A percentile compares a stretch with the other conserved stretches of the same genome.
These are phyloP conservation scores for Cicer chorassanicum DNA, from an alignment of 306 rosid species.

Conservation along the genomic window DNA sequence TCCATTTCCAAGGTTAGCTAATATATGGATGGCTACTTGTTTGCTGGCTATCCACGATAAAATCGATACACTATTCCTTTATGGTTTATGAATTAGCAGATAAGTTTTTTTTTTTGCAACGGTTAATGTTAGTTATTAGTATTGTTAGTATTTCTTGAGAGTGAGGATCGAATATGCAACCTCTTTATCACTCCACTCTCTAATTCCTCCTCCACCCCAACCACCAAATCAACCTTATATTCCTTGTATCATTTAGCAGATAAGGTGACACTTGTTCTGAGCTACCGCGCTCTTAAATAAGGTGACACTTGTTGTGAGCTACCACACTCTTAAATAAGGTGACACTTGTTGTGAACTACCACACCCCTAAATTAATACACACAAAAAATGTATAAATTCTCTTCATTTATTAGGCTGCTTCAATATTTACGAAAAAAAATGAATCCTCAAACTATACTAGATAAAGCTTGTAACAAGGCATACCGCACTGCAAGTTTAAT, in stretches of 20 bases:
- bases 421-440: neutral
- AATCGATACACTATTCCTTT: neutral
- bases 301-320: neutral
- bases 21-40: conserved; percentile 28
- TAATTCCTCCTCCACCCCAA: no score
- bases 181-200: no score
- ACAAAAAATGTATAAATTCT: neutral
- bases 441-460: neutral
- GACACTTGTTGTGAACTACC: neutral
- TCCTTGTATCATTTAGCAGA: neutral
- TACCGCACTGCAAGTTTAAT: neutral
- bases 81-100: neutral
- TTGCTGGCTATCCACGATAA: neutral
- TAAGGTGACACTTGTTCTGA: neutral
- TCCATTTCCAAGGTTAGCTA: conserved; percentile 77
- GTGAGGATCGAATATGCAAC: no score
- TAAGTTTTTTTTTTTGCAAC: no score
- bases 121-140: no score
- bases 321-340: neutral
- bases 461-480: neutral
- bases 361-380: neutral
- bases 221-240: no score
- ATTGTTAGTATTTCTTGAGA: no score
- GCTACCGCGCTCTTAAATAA: neutral
- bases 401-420: conserved; percentile 6